Percentiles rank a stretch among this genome's conserved stretches.
phyloP scores from a whole-genome alignment of 805 yeast species.

The Wickerhamomyces subpelliculosus region DNA sequence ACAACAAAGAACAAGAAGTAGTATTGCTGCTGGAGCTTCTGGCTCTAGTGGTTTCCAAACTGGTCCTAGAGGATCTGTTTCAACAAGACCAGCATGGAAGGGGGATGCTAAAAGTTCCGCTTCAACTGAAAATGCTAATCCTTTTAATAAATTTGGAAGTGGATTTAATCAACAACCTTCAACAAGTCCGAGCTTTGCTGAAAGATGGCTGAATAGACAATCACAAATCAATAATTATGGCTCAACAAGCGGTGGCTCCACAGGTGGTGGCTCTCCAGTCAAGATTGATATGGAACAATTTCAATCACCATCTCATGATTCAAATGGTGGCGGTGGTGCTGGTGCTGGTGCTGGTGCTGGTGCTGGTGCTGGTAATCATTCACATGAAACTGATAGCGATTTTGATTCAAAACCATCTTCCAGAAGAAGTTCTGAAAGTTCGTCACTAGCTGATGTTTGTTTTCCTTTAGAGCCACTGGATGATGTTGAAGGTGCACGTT shows the following conservation, averaged over 20 bases:
- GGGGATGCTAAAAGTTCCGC: constrained; percentile 1
- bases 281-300: constrained; percentile 2
- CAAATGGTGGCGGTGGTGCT: constrained; percentile 2
- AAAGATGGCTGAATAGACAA: constrained; percentile 21
- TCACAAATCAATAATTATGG: constrained; percentile 2
- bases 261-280: constrained; percentile 2
- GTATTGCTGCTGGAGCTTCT: background rate
- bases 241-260: background rate
- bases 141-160: background rate
- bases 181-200: constrained; percentile 21
- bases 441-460: constrained; percentile 89
- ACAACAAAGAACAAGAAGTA: constrained; percentile 3
- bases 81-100: background rate
- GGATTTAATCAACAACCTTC: background rate
- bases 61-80: background rate
- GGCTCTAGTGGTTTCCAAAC: background rate
- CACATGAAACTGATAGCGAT: constrained; percentile 20
- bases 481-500: constrained; percentile 20
- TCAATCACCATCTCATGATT: background rate
- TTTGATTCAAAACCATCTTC: constrained; percentile 37
- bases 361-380: too few species aligned
- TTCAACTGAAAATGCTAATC: constrained; percentile 3
- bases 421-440: constrained; percentile 40
- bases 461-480: constrained; percentile 49
- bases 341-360: too few species aligned